phyloP scores from a whole-genome alignment of 352 stramenopile species.

The Aphanomyces euteiches region DNA sequence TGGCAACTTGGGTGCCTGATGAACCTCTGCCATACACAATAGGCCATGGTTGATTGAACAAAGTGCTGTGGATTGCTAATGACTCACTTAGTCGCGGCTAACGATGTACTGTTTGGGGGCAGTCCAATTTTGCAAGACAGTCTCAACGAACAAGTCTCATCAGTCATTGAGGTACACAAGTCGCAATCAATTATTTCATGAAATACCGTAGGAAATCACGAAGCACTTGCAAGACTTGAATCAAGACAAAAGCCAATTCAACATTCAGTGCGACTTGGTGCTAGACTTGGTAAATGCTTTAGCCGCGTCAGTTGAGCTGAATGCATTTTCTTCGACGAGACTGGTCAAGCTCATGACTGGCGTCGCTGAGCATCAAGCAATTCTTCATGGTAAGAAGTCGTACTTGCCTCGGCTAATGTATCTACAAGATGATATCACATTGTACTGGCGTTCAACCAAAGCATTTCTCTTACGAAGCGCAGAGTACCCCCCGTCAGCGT shows the following conservation, averaged over 20 bases:
- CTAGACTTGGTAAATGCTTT: slow-evolving; percentile 60
- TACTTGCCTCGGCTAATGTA: neutral
- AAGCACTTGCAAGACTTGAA: neutral
- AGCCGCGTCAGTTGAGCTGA: slow-evolving; percentile 38
- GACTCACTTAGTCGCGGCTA: slow-evolving; percentile 54
- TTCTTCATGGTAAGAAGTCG: slow-evolving; percentile 8
- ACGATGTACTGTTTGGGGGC: slow-evolving; percentile 79
- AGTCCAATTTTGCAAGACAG: slow-evolving; percentile 50
- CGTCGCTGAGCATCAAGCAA: slow-evolving; percentile 1
- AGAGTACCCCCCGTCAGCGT: neutral
- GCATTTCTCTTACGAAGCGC: neutral
- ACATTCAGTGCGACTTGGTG: slow-evolving; percentile 49
- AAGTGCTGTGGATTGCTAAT: neutral
- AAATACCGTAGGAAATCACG: neutral
- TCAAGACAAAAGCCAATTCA: slow-evolving; percentile 9
- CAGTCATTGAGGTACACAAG: slow-evolving; percentile 45
- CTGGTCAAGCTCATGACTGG: slow-evolving; percentile 27
- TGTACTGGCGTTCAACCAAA: slow-evolving; percentile 10
- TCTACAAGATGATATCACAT: slow-evolving; percentile 10
- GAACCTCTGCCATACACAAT: slow-evolving; percentile 32
- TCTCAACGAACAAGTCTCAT: slow-evolving; percentile 48
- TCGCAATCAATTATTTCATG: too few species aligned
- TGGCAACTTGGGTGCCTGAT: slow-evolving; percentile 32
- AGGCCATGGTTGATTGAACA: neutral
- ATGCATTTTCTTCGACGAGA: neutral